Base-by-base conservation (phyloP, 2,329 filamentous ascomycete genomes). In the Pseudocercospora macadamiae region DNA sequence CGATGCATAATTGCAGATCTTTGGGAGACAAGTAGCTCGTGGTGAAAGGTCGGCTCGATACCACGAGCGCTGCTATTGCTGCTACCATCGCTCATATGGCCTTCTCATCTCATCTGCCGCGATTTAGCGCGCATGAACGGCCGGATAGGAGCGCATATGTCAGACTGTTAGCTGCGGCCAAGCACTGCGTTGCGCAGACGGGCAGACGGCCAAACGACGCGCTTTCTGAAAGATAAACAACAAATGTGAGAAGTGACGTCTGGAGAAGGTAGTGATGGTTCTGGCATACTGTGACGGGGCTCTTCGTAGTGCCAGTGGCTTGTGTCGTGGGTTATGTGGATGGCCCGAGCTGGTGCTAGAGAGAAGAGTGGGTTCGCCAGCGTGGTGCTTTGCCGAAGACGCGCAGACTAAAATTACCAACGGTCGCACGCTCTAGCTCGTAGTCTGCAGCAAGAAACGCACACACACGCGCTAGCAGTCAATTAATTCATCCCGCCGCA, bases 191-290 rank as follows among this genome's bases (percentile, higher is more conserved):
- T 18, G 47, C 47, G 47, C 44, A 30, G 47, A 32, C 42, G 23
- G 42, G 10, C 19, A 32, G 28, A 32, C n/a, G n/a, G n/a, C n/a
- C n/a, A n/a, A n/a, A n/a, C n/a, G n/a, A n/a, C n/a, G n/a, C n/a
- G n/a, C n/a, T n/a, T n/a, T n/a, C n/a, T n/a, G n/a, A n/a, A n/a
- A n/a, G n/a, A n/a, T n/a, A n/a, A n/a, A n/a, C n/a, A 18, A 2
- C 26, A 32, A 12, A 7, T 5, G n/a, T 18, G 45, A 28, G 45
- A 32, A 28, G 45, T 28, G 45, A 32, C n/a, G 45, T n/a, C 25
- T 8, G 26, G 26, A 49, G 25, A 49, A 26, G 45, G 45, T 4
- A 32, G 45, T 49, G 45, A 49, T 49, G 45, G 45, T 49, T 32
- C 45, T 28, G 36, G 36, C 23, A 49, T n/a, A 25, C 16, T 23